phyloP scores from a whole-genome alignment of 2,329 filamentous ascomycete species.

The Alternaria viburni region DNA sequence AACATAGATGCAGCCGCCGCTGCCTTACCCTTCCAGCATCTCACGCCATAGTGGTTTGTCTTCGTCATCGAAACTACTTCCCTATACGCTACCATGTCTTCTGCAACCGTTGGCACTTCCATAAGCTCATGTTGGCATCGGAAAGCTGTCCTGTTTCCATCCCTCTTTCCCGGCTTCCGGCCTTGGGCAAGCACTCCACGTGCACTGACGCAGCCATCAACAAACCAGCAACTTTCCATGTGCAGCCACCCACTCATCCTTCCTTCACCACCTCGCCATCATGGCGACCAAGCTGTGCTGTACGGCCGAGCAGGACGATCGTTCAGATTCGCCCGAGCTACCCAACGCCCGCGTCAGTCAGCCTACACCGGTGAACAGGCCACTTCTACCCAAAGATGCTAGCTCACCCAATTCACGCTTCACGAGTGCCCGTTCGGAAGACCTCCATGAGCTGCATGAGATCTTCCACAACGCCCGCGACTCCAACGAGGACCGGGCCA shows the following conservation, averaged over 20 bases:
- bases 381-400: conserved; percentile 26
- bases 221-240: not conserved
- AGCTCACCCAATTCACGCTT: conserved; percentile 34
- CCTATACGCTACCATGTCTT: not conserved
- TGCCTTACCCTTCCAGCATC: not conserved
- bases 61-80: not conserved
- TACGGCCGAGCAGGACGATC: conserved; percentile 35
- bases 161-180: not conserved
- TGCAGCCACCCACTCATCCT: not conserved
- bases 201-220: conserved; percentile 1
- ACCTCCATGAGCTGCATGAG: conserved; percentile 41
- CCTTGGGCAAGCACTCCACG: conserved; percentile 2
- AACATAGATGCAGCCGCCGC: not conserved
- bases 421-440: conserved; percentile 39
- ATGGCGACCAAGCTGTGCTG: conserved; percentile 47
- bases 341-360: conserved; percentile 41
- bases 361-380: conserved; percentile 33
- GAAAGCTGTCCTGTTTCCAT: not conserved
- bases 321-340: conserved; percentile 39
- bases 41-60: not conserved
- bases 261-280: not conserved
- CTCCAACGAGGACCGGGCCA: conserved; percentile 9
- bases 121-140: not conserved
- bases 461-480: conserved; percentile 41
- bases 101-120: not conserved